Evolutionary conservation across 805 yeast genomes (phyloP).

Genomic region (Myxozyma melibiosi): DNA sequence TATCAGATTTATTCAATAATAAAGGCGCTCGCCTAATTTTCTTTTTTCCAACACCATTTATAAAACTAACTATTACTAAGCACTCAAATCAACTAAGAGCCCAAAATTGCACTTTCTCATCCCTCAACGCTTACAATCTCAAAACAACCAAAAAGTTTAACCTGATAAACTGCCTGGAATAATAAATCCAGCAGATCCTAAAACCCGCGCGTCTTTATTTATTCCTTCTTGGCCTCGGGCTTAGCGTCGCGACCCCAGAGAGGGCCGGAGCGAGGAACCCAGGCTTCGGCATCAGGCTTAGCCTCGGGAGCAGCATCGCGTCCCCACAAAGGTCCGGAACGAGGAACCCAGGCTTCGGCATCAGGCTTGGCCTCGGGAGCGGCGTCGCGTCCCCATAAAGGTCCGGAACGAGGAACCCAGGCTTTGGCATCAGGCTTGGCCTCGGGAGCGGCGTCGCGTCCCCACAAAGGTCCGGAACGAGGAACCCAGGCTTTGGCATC

Average conservation of each 20-base stretch:
- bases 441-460: constrained; percentile 24
- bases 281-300: not conserved
- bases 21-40: not conserved
- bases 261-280: constrained; percentile 10
- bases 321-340: constrained; percentile 14
- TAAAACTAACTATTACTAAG: not conserved
- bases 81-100: not conserved
- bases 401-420: not conserved
- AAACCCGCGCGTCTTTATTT: no score
- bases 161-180: no score
- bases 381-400: constrained; percentile 17
- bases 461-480: constrained; percentile 4
- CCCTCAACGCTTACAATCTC: not conserved
- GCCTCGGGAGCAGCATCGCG: constrained; percentile 27
- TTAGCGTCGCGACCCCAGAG: constrained; percentile 22
- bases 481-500: constrained; percentile 15
- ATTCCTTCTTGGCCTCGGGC: constrained; percentile 17
- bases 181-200: no score
- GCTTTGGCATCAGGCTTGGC: constrained; percentile 1
- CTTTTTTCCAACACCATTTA: not conserved
- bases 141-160: no score
- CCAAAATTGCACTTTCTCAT: not conserved
- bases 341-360: constrained; percentile 12
- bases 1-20: not conserved
- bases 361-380: constrained; percentile 20